phyloP scores from a whole-genome alignment of 495 filamentous ascomycete genomes.

The Neurospora sp. region DNA sequence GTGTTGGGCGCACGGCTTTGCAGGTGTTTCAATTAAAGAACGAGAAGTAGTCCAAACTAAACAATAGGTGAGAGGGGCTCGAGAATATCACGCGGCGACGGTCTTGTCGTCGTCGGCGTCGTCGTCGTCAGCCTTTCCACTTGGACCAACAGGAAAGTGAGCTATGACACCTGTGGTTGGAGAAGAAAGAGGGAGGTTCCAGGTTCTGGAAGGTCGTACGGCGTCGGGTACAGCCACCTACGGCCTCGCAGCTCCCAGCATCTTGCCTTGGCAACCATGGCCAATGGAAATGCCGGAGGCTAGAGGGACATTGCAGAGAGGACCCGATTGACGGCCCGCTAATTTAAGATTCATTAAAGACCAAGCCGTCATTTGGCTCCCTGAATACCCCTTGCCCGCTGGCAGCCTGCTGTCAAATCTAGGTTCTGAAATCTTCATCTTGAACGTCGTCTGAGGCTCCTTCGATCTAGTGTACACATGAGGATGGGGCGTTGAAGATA shows the following conservation, averaged over 20 bases:
- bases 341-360: neutral
- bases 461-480: neutral
- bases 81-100: neutral
- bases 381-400: neutral
- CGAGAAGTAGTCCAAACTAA: neutral
- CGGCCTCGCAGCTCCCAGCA: neutral
- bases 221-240: neutral
- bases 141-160: conserved; percentile 1
- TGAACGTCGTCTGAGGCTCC: neutral
- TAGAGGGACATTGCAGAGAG: neutral
- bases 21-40: neutral
- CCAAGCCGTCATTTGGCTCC: neutral
- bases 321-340: neutral
- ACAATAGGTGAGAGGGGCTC: neutral
- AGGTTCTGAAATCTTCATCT: neutral
- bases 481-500: neutral
- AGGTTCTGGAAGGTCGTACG: neutral
- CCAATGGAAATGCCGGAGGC: neutral
- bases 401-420: neutral
- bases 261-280: neutral
- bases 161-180: neutral
- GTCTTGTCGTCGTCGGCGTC: neutral
- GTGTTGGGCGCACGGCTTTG: neutral
- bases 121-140: conserved; percentile 16
- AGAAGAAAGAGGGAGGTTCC: neutral